Base-by-base conservation (phyloP, 129 eudicot genomes). In the Ambrosia trifida region DNA sequence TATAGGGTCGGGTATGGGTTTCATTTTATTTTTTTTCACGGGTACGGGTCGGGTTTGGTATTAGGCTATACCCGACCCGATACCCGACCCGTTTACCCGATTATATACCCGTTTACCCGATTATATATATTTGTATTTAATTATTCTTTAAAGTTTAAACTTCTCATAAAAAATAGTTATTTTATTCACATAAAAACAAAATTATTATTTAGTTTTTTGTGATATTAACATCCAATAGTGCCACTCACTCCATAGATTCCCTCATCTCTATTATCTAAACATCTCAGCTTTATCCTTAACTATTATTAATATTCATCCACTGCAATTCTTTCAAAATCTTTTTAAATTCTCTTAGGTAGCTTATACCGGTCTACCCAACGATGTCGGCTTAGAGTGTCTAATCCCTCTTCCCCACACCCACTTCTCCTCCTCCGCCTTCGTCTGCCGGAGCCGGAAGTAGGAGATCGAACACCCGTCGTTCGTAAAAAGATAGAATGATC, bases 331-430 rank as follows among this genome's bases (percentile, higher is more conserved):
- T 28, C 43, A 28, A n/a, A n/a, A n/a, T n/a, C n/a, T n/a, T n/a
- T n/a, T n/a, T n/a, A n/a, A n/a, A n/a, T n/a, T n/a, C n/a, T n/a
- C 16, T 51, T 12, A 82, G 69, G 88, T 85, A 88, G 66, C 79
- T 85, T 19, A 75, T 89, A 60, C 94, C 94, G 85, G 86, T 40
- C 88, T 89, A 13, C 89, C 85, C 8, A 8, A 84, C 32, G 88
- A 89, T 64, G 14, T 89, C 73, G 90, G 84, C 4, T 71, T 77
- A 3, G 85, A 89, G 11, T 86, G 96, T 56, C 68, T 89, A 12
- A 28, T 81, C 13, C 74, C 88, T 2, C 60, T 86, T 41, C 87
- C 85, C 3, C 70, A 70, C 66, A 45, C 66, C 10, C 5, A 71
- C 5, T 74, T 90, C 70, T 54, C 94, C 8, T 40, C 88, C 5